Percentiles rank a stretch among this genome's conserved stretches.
Conservation (phyloP, 495 filamentous ascomycete genomes). For the Opeltia flavorubescens region DNA sequence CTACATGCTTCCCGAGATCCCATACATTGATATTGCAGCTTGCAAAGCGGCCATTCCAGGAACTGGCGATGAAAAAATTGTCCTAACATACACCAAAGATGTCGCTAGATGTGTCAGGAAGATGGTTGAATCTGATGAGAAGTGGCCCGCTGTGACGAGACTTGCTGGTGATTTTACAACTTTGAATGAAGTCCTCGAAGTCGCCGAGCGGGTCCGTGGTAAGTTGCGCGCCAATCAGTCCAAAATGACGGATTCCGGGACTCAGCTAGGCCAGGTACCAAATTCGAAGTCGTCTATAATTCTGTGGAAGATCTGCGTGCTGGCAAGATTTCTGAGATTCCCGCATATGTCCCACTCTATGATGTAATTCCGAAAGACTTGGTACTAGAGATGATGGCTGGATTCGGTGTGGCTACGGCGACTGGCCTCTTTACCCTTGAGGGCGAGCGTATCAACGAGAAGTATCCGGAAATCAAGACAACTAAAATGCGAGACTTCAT, state of each 20-base stretch:
- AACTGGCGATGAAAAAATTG: constrained; percentile 29
- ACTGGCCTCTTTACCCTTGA: constrained; percentile 2
- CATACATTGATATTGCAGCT: constrained; percentile 33
- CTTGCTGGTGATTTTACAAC: constrained; percentile 34
- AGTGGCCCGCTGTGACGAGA: constrained; percentile 30
- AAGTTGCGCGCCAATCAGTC: constrained; percentile 4
- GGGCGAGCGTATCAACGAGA: constrained; percentile 19
- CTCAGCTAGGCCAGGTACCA: constrained; percentile 23
- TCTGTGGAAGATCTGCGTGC: constrained; percentile 28
- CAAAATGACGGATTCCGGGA: too few species aligned
- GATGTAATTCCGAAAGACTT: constrained; percentile 21
- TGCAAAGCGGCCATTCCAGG: constrained; percentile 38
- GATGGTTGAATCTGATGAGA: constrained; percentile 25
- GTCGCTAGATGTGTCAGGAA: constrained; percentile 35
- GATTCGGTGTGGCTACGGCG: constrained; percentile 20
- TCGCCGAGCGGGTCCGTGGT: constrained; percentile 35
- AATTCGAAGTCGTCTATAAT: constrained; percentile 37
- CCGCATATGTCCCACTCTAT: constrained; percentile 20
- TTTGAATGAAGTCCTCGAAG: constrained; percentile 29
- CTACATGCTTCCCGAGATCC: constrained; percentile 20
- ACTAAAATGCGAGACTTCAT: constrained; percentile 6
- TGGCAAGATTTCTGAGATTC: constrained; percentile 34
- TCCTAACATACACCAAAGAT: constrained; percentile 40
- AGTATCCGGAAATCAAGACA: constrained; percentile 25
- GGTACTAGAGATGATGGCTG: constrained; percentile 18